A percentile compares a stretch with the other conserved stretches of the same genome.
Conservation (phyloP, 257 asterid species). For the Petunia axillaris region DNA sequence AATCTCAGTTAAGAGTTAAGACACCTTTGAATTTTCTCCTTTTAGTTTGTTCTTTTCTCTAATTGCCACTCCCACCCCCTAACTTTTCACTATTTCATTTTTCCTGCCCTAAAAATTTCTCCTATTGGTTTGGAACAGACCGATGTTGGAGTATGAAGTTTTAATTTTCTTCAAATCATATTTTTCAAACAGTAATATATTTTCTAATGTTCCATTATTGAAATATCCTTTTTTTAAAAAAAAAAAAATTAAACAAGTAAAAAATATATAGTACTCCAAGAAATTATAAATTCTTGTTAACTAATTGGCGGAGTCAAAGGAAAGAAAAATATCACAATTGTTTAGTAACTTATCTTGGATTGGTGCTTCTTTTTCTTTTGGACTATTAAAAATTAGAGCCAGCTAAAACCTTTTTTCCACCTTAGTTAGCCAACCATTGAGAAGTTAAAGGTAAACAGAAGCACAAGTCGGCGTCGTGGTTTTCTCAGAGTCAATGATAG, state of each 20-base stretch:
- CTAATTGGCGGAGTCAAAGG: neutral
- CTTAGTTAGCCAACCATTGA: slow-evolving; percentile 60
- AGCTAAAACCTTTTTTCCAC: slow-evolving; percentile 9
- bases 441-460: slow-evolving; percentile 30
- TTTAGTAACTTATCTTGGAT: no score
- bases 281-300: no score
- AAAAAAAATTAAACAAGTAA: no score
- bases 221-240: no score
- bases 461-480: slow-evolving; percentile 45
- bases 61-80: neutral
- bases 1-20: slow-evolving; percentile 40
- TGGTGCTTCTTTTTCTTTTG: no score
- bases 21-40: slow-evolving; percentile 24
- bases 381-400: neutral
- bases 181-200: no score
- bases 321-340: neutral
- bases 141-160: no score
- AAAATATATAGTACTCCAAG: neutral
- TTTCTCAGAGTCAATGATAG: slow-evolving; percentile 53
- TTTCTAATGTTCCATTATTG: no score
- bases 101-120: no score
- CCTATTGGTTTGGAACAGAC: no score
- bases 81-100: neutral
- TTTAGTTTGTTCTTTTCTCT: neutral
- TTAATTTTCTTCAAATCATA: no score